Conservation (phyloP, 2,329 filamentous ascomycete species). For the Clonostachys chloroleuca region DNA sequence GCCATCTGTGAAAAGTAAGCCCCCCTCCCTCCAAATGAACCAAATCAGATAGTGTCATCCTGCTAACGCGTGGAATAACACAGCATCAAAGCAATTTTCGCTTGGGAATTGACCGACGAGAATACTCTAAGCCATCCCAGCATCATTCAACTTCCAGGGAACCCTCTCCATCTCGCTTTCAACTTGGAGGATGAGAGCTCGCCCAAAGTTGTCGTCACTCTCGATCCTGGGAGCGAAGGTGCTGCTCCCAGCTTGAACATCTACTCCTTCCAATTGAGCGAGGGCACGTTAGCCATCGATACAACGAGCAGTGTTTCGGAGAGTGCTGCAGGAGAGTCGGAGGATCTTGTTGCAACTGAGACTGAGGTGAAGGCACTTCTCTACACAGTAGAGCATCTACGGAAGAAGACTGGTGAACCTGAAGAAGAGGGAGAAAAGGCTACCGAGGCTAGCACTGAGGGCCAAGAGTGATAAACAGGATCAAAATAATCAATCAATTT, state of each 20-base stretch:
- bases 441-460: background rate
- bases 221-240: background rate
- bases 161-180: conserved; percentile 52
- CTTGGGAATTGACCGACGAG: conserved; percentile 48
- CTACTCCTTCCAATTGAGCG: conserved; percentile 20
- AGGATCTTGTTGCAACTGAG: conserved; percentile 24
- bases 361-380: conserved; percentile 35
- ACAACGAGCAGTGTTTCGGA: conserved; percentile 13
- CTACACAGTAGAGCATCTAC: conserved; percentile 40
- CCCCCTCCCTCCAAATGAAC: background rate
- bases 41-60: background rate
- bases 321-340: conserved; percentile 14
- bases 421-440: conserved; percentile 16
- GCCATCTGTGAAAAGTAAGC: conserved; percentile 54
- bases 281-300: conserved; percentile 15
- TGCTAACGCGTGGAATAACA: conserved; percentile 8
- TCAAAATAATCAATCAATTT: too few species aligned
- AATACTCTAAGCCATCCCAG: conserved; percentile 42
- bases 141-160: conserved; percentile 54
- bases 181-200: too few species aligned
- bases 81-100: conserved; percentile 60
- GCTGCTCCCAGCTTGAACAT: conserved; percentile 16
- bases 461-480: too few species aligned
- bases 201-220: too few species aligned
- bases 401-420: conserved; percentile 28